These are phyloP conservation scores for Alectoria sarmentosa DNA, from an alignment of 495 filamentous ascomycete species.

Conservation along the genomic window DNA sequence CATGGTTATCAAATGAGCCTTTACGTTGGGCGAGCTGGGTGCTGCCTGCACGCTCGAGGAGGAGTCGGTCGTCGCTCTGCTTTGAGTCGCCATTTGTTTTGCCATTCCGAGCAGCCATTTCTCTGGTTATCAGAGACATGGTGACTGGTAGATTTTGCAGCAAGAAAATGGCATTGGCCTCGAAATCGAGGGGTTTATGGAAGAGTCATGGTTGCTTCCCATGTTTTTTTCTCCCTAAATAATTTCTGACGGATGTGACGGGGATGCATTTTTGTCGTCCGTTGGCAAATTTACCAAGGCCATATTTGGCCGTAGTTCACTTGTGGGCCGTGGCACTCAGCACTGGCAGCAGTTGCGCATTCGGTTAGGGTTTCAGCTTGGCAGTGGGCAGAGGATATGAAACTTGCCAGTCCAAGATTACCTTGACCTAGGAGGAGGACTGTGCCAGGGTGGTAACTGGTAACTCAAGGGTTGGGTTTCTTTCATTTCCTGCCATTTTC, in stretches of 20 bases:
- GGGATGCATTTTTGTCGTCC: neutral
- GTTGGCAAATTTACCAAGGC: neutral
- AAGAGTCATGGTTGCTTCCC: neutral
- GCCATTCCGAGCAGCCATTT: slow-evolving; percentile 19
- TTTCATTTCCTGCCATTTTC: too few species aligned
- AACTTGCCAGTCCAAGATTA: too few species aligned
- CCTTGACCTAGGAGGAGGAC: too few species aligned
- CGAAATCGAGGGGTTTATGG: neutral
- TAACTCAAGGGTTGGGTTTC: too few species aligned
- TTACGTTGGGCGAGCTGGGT: slow-evolving; percentile 12
- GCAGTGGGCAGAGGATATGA: too few species aligned
- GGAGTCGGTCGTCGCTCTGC: neutral
- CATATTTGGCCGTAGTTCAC: neutral
- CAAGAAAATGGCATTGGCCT: neutral
- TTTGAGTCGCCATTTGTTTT: neutral
- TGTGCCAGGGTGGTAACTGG: too few species aligned
- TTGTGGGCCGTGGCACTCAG: too few species aligned
- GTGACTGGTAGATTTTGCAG: neutral
- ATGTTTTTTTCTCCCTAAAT: too few species aligned
- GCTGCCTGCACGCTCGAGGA: neutral
- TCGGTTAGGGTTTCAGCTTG: neutral
- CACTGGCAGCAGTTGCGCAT: neutral
- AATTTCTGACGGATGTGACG: slow-evolving; percentile 1
- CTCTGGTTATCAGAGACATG: slow-evolving; percentile 20
- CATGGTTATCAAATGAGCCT: slow-evolving; percentile 13